phyloP scores from a whole-genome alignment of 2,329 filamentous ascomycete species.

The Onygena corvina region DNA sequence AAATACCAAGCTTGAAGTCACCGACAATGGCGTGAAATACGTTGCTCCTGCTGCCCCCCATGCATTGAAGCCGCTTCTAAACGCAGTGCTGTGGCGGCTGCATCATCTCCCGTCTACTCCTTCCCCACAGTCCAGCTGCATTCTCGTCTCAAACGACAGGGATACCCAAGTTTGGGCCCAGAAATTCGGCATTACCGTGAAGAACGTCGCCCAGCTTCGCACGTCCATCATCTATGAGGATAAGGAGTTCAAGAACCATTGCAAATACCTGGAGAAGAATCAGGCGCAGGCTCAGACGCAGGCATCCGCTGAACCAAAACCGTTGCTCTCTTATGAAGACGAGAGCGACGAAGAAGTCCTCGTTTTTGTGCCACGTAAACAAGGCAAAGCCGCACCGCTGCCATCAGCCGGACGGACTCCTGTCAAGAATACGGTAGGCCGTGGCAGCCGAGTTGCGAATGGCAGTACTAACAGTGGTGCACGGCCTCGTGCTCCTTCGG shows the following conservation, averaged over 20 bases:
- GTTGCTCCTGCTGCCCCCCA: constrained; percentile 30
- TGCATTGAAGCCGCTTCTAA: constrained; percentile 33
- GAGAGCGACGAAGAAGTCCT: constrained; percentile 39
- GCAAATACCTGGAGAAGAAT: constrained; percentile 36
- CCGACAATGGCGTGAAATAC: constrained; percentile 25
- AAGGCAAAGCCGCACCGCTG: constrained; percentile 27
- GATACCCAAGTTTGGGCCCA: constrained; percentile 35
- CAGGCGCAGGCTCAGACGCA: constrained; percentile 17
- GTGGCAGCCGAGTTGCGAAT: constrained; percentile 6
- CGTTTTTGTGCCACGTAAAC: constrained; percentile 35
- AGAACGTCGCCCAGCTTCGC: constrained; percentile 38
- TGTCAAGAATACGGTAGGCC: constrained; percentile 22
- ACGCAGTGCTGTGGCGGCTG: constrained; percentile 36
- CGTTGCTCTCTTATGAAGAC: constrained; percentile 36
- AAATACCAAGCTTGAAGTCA: constrained; percentile 20
- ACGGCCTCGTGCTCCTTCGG: constrained; percentile 17
- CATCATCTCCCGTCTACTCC: constrained; percentile 26
- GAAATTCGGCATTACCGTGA: constrained; percentile 37
- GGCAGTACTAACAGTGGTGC: constrained; percentile 6
- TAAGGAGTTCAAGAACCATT: constrained; percentile 34
- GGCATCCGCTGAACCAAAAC: constrained; percentile 24
- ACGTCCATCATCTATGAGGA: constrained; percentile 38
- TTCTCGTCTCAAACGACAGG: constrained; percentile 36
- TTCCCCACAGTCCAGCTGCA: constrained; percentile 28
- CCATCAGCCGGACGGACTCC: constrained; percentile 15